phyloP scores from a whole-genome alignment of 2,329 filamentous ascomycete genomes.

The Aspergillus felis region DNA sequence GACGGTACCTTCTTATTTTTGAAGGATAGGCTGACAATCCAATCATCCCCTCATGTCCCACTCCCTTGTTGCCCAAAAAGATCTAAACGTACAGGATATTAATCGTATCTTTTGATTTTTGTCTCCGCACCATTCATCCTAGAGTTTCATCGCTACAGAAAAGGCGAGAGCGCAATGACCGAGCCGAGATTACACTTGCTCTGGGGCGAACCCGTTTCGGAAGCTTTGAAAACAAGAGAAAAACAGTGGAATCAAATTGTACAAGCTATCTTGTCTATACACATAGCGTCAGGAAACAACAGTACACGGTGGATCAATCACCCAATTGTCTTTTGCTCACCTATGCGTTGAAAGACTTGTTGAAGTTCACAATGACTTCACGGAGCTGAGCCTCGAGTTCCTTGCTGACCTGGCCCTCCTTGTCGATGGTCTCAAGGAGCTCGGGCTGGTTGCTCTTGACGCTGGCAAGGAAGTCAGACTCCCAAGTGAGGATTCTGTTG shows the following conservation, averaged over 20 bases:
- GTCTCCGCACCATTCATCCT: conserved; percentile 20
- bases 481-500: conserved; percentile 86
- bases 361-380: conserved; percentile 74
- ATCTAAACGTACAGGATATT: conserved; percentile 42
- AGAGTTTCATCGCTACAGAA: conserved; percentile 26
- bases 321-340: conserved; percentile 34
- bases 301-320: conserved; percentile 32
- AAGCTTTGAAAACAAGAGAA: conserved; percentile 28
- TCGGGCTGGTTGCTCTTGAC: conserved; percentile 87
- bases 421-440: conserved; percentile 80
- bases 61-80: conserved; percentile 30
- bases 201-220: conserved; percentile 14
- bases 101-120: conserved; percentile 33
- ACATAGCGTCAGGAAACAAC: conserved; percentile 40
- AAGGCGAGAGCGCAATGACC: conserved; percentile 13
- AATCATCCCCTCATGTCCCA: conserved; percentile 24
- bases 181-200: conserved; percentile 13
- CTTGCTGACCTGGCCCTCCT: conserved; percentile 95
- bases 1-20: conserved; percentile 12
- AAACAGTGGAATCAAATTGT: conserved; percentile 44
- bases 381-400: conserved; percentile 64
- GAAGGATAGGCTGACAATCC: conserved; percentile 6
- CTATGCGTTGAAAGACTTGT: conserved; percentile 75
- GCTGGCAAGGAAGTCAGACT: conserved; percentile 89
- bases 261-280: conserved; percentile 45